Conservation (phyloP, 257 asterid species). For the Solanum neorickii region DNA sequence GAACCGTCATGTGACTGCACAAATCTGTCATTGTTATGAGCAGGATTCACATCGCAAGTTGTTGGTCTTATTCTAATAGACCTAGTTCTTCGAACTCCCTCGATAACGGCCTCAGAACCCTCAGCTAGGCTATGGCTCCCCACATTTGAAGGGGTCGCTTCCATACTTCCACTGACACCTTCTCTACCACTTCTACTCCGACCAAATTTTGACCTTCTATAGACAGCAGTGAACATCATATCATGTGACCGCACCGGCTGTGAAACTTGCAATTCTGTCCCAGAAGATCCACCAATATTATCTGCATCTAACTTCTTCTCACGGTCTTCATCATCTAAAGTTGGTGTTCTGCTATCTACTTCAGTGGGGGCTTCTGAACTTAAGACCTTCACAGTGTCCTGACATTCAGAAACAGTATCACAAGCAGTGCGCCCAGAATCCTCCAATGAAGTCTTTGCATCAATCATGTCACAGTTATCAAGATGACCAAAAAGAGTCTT, state of each 20-base stretch:
- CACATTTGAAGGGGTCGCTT: conserved; percentile 53
- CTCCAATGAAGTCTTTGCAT: conserved; percentile 19
- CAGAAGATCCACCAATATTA: conserved; percentile 30
- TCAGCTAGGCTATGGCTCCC: conserved; percentile 28
- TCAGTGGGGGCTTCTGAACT: conserved; percentile 15
- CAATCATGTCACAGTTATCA: conserved; percentile 22
- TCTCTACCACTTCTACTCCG: conserved; percentile 48
- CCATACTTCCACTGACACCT: conserved; percentile 28
- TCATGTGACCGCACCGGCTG: conserved; percentile 41
- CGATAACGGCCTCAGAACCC: conserved; percentile 32
- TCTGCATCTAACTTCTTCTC: conserved; percentile 21
- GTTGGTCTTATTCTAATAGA: conserved; percentile 52
- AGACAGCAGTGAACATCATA: conserved; percentile 71
- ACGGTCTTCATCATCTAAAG: conserved; percentile 21
- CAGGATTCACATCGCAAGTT: conserved; percentile 27
- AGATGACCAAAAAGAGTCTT: conserved; percentile 27
- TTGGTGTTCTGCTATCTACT: conserved; percentile 15
- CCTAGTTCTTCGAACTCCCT: conserved; percentile 63
- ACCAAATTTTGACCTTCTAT: conserved; percentile 59
- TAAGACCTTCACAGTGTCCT: conserved; percentile 10
- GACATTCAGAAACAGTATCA: conserved; percentile 12
- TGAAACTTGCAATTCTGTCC: conserved; percentile 30
- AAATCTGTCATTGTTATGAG: conserved; percentile 21
- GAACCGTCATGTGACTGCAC: conserved; percentile 33
- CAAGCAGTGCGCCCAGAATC: conserved; percentile 16